Evolutionary conservation across 352 stramenopile genomes (phyloP).

Genomic region (Phytophthora lateralis): DNA sequence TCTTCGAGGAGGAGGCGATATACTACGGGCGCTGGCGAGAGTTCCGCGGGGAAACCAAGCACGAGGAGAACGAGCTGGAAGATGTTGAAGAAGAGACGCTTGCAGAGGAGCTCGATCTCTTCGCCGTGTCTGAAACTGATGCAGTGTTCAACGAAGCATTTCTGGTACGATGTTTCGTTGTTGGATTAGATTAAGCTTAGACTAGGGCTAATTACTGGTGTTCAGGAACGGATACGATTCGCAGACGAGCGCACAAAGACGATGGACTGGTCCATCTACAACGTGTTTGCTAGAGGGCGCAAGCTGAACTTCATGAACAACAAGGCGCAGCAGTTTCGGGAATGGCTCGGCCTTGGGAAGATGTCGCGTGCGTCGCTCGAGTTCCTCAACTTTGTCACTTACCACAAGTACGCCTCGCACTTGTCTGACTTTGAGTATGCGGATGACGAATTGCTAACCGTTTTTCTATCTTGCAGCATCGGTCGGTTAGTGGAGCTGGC

Average conservation of each 20-base stretch:
- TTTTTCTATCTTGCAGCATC: conserved; percentile 51
- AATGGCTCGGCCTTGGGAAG: conserved; percentile 72
- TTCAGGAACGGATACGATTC: conserved; percentile 82
- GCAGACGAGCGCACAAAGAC: conserved; percentile 79
- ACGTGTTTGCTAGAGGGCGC: conserved; percentile 75
- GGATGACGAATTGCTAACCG: background rate
- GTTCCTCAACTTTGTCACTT: conserved; percentile 88
- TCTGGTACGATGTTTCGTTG: conserved; percentile 38
- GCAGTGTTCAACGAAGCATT: conserved; percentile 79
- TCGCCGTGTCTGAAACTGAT: conserved; percentile 80
- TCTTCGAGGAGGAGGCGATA: conserved; percentile 77
- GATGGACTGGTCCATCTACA: conserved; percentile 88
- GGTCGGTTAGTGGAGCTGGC: conserved; percentile 79
- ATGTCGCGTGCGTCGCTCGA: conserved; percentile 78
- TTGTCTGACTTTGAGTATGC: background rate
- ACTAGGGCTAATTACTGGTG: conserved; percentile 10
- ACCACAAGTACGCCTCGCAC: conserved; percentile 73
- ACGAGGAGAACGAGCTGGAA: conserved; percentile 79
- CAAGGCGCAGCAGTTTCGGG: conserved; percentile 64
- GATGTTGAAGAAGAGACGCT: conserved; percentile 83
- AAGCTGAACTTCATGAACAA: conserved; percentile 88
- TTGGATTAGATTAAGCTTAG: background rate
- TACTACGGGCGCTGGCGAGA: conserved; percentile 89
- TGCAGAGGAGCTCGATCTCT: conserved; percentile 84
- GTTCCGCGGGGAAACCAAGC: conserved; percentile 80